Base-by-base conservation (phyloP, 805 yeast genomes). In the Saccharomycopsis babjevae region DNA sequence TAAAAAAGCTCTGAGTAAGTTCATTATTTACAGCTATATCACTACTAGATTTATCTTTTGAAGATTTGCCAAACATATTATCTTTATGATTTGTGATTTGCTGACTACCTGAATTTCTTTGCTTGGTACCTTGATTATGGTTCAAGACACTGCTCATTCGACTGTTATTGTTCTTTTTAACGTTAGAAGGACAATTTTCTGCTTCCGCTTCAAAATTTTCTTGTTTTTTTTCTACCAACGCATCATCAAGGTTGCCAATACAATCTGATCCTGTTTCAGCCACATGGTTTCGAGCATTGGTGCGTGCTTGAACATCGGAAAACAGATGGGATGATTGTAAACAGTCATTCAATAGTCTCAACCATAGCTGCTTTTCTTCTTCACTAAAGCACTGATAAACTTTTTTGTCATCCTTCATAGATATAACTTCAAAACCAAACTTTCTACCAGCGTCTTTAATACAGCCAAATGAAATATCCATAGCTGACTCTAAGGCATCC, bases 341-440 rank as follows among this genome's bases (percentile, higher is more conserved):
- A 38, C 56, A 40, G 20, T 34, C 36, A 58, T 79, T 80, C 54
- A 89, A 76, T 2, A 84, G 79, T 59, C 76, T 76, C 4, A 88
- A 77, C 96, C 97, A 90, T 16, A 79, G 72, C 34, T 79, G 77
- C 66, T 86, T 75, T 62, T 89, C 96, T 11, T 77, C 82, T 58
- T 83, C 86, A 57, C 81, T 79, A 1, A 84, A 78, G 0, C 93
- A 89, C 70, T 91, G 96, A 68, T 86, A 88, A 1, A 83, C 79
- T 62, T 89, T 86, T 66, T 83, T 85, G 8, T 76, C 68, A 30
- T 87, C 88, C 18, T 76, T 71, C 0, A 91, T 85, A 0, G 94
- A 88, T 55, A 86, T 79, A 7, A 90, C 81, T 68, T 90, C 92
- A 69, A 90, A 86, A 67, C 96, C 88, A 69, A 74, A 80, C n/a